Conservation (phyloP, 495 filamentous ascomycete species). For the Hypoxylon subgilvum region DNA sequence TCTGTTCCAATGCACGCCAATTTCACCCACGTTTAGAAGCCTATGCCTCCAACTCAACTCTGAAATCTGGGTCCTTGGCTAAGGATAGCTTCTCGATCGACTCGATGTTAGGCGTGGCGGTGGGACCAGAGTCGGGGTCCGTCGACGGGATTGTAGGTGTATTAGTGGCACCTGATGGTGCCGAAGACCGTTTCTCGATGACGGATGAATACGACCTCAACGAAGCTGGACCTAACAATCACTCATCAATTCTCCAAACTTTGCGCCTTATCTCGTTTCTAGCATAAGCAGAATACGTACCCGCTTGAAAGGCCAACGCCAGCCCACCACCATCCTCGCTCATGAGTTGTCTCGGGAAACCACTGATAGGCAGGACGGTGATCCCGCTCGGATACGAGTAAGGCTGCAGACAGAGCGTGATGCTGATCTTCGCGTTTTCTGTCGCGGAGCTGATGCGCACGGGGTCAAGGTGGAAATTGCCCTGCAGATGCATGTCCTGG, state of each 20-base stretch:
- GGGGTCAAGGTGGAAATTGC: constrained; percentile 36
- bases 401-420: constrained; percentile 42
- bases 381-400: constrained; percentile 30
- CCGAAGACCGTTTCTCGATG: constrained; percentile 43
- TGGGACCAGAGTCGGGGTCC: constrained; percentile 8
- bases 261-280: neutral
- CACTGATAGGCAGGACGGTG: constrained; percentile 44
- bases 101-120: constrained; percentile 12
- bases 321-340: constrained; percentile 38
- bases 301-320: constrained; percentile 41
- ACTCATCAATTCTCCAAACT: constrained; percentile 35
- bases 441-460: constrained; percentile 30
- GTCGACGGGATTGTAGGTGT: constrained; percentile 9
- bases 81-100: constrained; percentile 24
- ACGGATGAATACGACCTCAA: constrained; percentile 40
- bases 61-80: constrained; percentile 11
- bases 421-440: constrained; percentile 30
- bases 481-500: constrained; percentile 40
- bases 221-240: constrained; percentile 41
- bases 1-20: neutral
- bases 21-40: neutral
- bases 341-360: constrained; percentile 45
- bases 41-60: constrained; percentile 28
- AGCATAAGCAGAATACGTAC: constrained; percentile 24
- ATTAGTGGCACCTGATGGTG: constrained; percentile 29